These are phyloP conservation scores for Amphicarpaea edgeworthii DNA, from an alignment of 306 rosid species.

Conservation along the genomic window DNA sequence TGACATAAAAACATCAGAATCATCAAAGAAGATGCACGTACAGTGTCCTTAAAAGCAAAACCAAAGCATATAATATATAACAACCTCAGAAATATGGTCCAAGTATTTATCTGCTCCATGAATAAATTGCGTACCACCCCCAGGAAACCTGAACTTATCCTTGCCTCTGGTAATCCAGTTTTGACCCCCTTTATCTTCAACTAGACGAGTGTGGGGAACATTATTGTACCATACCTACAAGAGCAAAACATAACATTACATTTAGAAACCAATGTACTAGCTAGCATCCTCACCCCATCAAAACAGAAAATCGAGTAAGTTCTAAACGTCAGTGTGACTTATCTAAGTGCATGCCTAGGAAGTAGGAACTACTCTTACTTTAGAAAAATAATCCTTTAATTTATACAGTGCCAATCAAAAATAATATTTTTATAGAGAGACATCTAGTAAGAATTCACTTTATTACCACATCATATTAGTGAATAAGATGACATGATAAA, in stretches of 20 bases:
- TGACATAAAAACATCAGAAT: constrained; percentile 49
- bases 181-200: constrained; percentile 95
- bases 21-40: constrained; percentile 12
- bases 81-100: constrained; percentile 83
- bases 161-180: constrained; percentile 77
- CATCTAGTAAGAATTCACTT: not conserved
- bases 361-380: too few relatives aligned
- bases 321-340: too few relatives aligned
- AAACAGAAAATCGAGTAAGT: not conserved
- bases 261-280: constrained; percentile 36
- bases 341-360: too few relatives aligned
- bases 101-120: constrained; percentile 90
- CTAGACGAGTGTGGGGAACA: constrained; percentile 90
- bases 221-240: constrained; percentile 89
- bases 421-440: not conserved
- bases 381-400: not conserved
- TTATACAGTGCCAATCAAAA: not conserved
- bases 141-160: constrained; percentile 84
- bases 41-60: constrained; percentile 16
- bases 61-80: constrained; percentile 21
- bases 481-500: not conserved
- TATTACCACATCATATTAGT: not conserved
- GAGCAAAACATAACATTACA: constrained; percentile 11
- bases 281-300: not conserved
- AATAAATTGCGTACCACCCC: constrained; percentile 95